These are phyloP conservation scores for Elasticomyces elasticus DNA, from an alignment of 495 filamentous ascomycete genomes.

Conservation along the genomic window DNA sequence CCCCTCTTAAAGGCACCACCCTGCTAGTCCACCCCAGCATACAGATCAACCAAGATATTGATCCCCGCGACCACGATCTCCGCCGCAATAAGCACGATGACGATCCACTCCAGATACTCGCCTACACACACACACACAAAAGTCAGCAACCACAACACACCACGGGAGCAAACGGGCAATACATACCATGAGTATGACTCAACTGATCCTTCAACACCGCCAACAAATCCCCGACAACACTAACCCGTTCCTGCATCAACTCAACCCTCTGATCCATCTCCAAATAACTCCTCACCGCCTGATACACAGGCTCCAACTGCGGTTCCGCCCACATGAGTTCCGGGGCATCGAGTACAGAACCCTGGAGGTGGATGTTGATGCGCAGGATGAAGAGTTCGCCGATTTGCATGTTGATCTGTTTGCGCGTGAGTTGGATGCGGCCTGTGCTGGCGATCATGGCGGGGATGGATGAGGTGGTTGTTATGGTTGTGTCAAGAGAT, in stretches of 20 bases:
- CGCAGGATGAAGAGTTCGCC: conserved; percentile 93
- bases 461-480: conserved; percentile 79
- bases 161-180: background rate
- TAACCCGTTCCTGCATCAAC: conserved; percentile 76
- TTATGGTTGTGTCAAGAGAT: conserved; percentile 84
- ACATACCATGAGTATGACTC: conserved; percentile 75
- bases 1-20: too few species aligned
- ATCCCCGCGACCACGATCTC: conserved; percentile 91
- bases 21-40: conserved; percentile 53
- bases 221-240: conserved; percentile 88
- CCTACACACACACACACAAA: conserved; percentile 1
- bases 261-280: conserved; percentile 97
- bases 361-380: conserved; percentile 96
- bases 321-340: conserved; percentile 98
- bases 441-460: conserved; percentile 83
- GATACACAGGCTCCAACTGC: conserved; percentile 88
- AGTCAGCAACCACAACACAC: background rate
- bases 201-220: conserved; percentile 94
- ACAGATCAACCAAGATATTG: conserved; percentile 92
- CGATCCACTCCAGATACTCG: conserved; percentile 88
- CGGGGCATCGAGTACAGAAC: conserved; percentile 90
- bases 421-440: conserved; percentile 70
- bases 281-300: conserved; percentile 85
- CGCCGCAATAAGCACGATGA: conserved; percentile 90
- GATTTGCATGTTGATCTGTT: conserved; percentile 96